A percentile compares a stretch with the other conserved stretches of the same genome.
Evolutionary conservation across 192 early-diverging fungal species (phyloP).

Genomic region (Coemansia sp.): DNA sequence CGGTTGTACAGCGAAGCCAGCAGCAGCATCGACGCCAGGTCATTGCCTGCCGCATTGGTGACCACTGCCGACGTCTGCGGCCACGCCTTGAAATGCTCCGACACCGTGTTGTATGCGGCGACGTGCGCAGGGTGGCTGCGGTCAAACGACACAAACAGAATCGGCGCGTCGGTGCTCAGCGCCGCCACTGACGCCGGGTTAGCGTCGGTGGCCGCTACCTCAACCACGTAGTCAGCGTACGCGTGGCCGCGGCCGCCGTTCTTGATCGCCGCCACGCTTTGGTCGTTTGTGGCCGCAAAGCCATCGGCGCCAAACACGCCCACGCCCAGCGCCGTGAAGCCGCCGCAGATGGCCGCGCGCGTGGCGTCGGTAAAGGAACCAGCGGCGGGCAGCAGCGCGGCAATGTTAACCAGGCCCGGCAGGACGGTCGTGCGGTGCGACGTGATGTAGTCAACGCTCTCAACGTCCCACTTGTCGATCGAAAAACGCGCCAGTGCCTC

Average conservation of each 20-base stretch:
- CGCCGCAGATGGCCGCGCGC: conserved; percentile 74
- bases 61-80: conserved; percentile 68
- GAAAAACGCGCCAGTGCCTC: conserved; percentile 82
- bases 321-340: conserved; percentile 77
- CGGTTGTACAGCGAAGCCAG: conserved; percentile 79
- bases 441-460: conserved; percentile 86
- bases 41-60: conserved; percentile 78
- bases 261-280: conserved; percentile 46
- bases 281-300: conserved; percentile 24
- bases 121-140: conserved; percentile 33
- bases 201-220: conserved; percentile 62
- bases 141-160: conserved; percentile 64
- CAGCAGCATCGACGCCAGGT: conserved; percentile 84
- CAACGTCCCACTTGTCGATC: conserved; percentile 63
- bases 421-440: conserved; percentile 77
- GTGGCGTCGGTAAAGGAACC: conserved; percentile 57
- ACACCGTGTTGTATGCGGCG: conserved; percentile 60
- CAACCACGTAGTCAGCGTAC: conserved; percentile 70
- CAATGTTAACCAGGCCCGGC: conserved; percentile 86
- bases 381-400: conserved; percentile 59
- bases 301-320: conserved; percentile 51
- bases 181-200: conserved; percentile 58
- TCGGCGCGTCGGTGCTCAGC: conserved; percentile 35
- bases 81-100: conserved; percentile 78
- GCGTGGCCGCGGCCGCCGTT: conserved; percentile 55